Evolutionary conservation across 2,329 filamentous ascomycete species (phyloP).

Genomic region (Fusarium hostae): DNA sequence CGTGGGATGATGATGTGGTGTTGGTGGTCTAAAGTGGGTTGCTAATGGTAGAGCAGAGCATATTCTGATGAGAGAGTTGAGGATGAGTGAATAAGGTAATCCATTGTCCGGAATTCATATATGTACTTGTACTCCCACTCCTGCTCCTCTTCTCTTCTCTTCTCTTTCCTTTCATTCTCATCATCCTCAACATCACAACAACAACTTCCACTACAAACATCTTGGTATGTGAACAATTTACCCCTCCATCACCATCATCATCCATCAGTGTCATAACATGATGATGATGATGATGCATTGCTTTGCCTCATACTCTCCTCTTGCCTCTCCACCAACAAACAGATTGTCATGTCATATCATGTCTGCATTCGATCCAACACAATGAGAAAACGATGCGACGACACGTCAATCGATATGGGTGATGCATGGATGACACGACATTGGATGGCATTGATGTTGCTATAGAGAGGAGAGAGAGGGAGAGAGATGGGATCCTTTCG

Average conservation of each 20-base stretch:
- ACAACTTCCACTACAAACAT: conserved; percentile 15
- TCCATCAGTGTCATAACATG: conserved; percentile 21
- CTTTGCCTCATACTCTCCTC: neutral
- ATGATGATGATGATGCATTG: conserved; percentile 4
- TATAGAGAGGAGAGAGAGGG: neutral
- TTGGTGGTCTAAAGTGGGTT: conserved; percentile 23
- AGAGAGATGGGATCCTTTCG: neutral
- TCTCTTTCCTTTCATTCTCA: conserved; percentile 36
- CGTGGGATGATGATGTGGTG: conserved; percentile 38
- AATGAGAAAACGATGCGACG: conserved; percentile 17
- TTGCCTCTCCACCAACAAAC: neutral
- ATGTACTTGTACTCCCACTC: conserved; percentile 40
- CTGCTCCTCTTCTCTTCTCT: conserved; percentile 8
- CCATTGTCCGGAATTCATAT: conserved; percentile 37
- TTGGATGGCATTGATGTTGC: neutral
- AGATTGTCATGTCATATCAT: conserved; percentile 22
- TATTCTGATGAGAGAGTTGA: neutral
- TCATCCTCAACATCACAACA: conserved; percentile 23
- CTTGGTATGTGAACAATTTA: conserved; percentile 17
- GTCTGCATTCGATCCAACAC: conserved; percentile 3
- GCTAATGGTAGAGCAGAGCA: neutral
- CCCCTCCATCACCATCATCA: conserved; percentile 27
- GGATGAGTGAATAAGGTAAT: conserved; percentile 26
- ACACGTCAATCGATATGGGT: conserved; percentile 27
- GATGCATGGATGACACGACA: neutral